These are phyloP conservation scores for Luzula sylvatica DNA, from an alignment of 176 grass and related monocot species.

Conservation along the genomic window DNA sequence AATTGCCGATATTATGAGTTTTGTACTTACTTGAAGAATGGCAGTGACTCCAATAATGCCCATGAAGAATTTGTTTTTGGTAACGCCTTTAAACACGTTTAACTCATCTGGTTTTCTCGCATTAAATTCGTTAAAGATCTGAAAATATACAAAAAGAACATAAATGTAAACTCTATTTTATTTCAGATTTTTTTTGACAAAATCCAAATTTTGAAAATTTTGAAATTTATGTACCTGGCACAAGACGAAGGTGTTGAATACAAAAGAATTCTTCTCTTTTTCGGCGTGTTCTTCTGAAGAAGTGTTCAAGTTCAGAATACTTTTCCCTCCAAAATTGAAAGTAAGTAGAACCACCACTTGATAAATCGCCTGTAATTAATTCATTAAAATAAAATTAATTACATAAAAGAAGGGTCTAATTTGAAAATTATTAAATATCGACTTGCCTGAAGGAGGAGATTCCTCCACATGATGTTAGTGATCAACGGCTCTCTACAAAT, in stretches of 20 bases:
- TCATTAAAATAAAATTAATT: background rate
- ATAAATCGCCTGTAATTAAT: constrained; percentile 59
- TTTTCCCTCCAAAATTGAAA: constrained; percentile 61
- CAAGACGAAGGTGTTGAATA: constrained; percentile 93
- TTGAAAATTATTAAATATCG: background rate
- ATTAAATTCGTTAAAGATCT: constrained; percentile 97
- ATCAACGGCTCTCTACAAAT: constrained; percentile 72
- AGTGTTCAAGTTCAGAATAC: constrained; percentile 48
- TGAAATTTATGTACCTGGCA: constrained; percentile 40
- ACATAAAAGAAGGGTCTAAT: too few relatives aligned
- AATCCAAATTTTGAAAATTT: background rate
- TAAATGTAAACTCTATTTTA: background rate
- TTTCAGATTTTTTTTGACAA: background rate
- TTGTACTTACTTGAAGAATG: constrained; percentile 63
- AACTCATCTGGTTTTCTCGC: constrained; percentile 76
- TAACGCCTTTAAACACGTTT: constrained; percentile 75
- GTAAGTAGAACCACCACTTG: constrained; percentile 74
- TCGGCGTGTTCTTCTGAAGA: constrained; percentile 42
- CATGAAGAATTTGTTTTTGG: constrained; percentile 68
- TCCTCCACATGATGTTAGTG: constrained; percentile 98
- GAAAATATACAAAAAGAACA: constrained; percentile 9
- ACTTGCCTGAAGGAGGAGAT: constrained; percentile 78
- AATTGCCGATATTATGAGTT: too few relatives aligned
- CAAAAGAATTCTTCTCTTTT: constrained; percentile 72
- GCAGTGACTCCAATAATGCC: constrained; percentile 63